Evolutionary conservation across 2,329 filamentous ascomycete species (phyloP).

Genomic region (Pseudogymnoascus sp.): DNA sequence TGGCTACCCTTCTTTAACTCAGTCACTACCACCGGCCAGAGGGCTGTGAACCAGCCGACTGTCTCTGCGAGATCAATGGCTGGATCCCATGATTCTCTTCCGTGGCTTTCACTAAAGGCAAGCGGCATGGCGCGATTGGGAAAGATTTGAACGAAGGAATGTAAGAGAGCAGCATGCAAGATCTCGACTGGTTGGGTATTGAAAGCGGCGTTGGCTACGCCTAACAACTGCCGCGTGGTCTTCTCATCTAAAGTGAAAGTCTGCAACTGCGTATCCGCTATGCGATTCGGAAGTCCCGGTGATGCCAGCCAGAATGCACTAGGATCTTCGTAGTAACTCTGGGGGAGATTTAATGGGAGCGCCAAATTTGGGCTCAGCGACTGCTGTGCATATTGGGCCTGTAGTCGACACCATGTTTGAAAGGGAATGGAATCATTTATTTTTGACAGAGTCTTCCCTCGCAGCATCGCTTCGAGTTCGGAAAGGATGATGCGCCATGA

Average conservation of each 20-base stretch:
- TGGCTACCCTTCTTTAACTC: constrained; percentile 14
- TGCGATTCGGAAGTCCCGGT: background rate
- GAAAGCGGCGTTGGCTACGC: constrained; percentile 25
- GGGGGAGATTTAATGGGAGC: constrained; percentile 23
- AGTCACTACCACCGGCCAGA: constrained; percentile 30
- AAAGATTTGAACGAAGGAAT: constrained; percentile 32
- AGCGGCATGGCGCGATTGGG: constrained; percentile 28
- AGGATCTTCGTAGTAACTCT: background rate
- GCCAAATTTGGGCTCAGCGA: constrained; percentile 24
- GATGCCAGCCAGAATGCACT: background rate
- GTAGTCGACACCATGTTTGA: constrained; percentile 30
- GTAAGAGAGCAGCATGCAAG: constrained; percentile 29
- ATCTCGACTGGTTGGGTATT: constrained; percentile 34
- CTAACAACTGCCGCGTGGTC: constrained; percentile 21
- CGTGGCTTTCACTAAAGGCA: constrained; percentile 37
- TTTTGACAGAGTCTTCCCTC: background rate
- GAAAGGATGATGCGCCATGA: constrained; percentile 27
- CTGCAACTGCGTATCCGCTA: constrained; percentile 22
- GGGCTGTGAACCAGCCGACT: constrained; percentile 41
- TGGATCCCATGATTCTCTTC: constrained; percentile 32
- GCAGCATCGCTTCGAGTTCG: background rate
- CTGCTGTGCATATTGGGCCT: constrained; percentile 25
- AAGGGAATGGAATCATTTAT: constrained; percentile 24
- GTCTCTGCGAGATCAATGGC: constrained; percentile 32
- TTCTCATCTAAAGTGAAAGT: constrained; percentile 40